phyloP scores from a whole-genome alignment of 495 filamentous ascomycete species.

The Bacidia rubella region DNA sequence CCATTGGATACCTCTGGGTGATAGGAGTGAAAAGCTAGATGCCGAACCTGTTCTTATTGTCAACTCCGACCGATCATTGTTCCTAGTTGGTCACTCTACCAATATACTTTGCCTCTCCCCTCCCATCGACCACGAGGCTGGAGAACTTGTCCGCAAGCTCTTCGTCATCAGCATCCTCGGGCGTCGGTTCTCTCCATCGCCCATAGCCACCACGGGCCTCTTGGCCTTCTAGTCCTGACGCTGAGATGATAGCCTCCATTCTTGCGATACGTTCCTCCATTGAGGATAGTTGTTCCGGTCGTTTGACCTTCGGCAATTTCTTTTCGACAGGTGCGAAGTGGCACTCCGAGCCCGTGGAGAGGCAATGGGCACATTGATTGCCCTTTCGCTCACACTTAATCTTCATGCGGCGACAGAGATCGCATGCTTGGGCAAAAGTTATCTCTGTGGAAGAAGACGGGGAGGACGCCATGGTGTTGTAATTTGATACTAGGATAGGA shows the following conservation, averaged over 20 bases:
- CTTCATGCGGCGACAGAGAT: conserved; percentile 3
- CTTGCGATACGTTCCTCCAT: conserved; percentile 2
- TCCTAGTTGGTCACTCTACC: neutral
- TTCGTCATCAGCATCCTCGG: neutral
- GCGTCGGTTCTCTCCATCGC: neutral
- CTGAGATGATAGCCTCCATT: conserved; percentile 1
- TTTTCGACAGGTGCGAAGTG: neutral
- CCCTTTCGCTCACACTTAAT: conserved; percentile 1
- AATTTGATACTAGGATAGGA: neutral
- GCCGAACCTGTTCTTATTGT: neutral
- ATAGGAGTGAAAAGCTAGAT: neutral
- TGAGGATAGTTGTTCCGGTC: neutral
- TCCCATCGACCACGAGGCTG: neutral
- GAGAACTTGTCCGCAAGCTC: neutral
- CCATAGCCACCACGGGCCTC: too few relatives aligned
- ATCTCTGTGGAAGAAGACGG: neutral
- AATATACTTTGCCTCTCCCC: neutral
- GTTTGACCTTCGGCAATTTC: neutral
- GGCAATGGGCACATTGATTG: neutral
- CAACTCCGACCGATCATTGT: too few relatives aligned
- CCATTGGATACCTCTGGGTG: neutral
- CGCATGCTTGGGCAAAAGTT: conserved; percentile 7
- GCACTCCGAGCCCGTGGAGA: neutral
- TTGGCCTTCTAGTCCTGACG: neutral
- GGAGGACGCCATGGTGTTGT: neutral